These are phyloP conservation scores for Daldinia bambusicola DNA, from an alignment of 495 filamentous ascomycete species.

Conservation along the genomic window DNA sequence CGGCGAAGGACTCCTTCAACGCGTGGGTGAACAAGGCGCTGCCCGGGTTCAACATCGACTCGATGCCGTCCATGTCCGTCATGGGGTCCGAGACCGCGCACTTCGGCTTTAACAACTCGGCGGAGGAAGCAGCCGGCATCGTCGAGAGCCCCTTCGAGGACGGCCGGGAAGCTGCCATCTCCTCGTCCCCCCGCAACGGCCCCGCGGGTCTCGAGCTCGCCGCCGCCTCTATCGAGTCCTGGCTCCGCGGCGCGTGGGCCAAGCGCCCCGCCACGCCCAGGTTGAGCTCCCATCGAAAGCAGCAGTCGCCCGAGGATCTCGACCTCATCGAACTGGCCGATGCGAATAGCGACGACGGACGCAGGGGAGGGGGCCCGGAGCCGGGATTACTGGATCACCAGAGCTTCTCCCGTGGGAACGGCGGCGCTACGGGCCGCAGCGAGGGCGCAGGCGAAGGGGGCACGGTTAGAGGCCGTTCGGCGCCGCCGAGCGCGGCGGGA, in stretches of 20 bases:
- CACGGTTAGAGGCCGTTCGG: slow-evolving; percentile 43
- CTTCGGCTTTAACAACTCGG: slow-evolving; percentile 57
- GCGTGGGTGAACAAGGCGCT: slow-evolving; percentile 80
- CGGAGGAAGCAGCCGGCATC: slow-evolving; percentile 51
- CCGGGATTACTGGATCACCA: slow-evolving; percentile 40
- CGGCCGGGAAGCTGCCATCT: slow-evolving; percentile 51
- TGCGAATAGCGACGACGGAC: slow-evolving; percentile 63
- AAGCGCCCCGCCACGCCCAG: slow-evolving; percentile 64
- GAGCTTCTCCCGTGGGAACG: slow-evolving; percentile 26
- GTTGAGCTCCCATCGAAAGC: slow-evolving; percentile 48
- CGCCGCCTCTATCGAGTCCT: slow-evolving; percentile 85
- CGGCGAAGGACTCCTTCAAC: slow-evolving; percentile 82
- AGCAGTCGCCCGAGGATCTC: slow-evolving; percentile 52
- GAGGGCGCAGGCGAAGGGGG: slow-evolving; percentile 35
- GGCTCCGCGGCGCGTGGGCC: slow-evolving; percentile 82
- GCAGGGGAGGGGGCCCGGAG: slow-evolving; percentile 24
- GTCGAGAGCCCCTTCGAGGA: slow-evolving; percentile 63
- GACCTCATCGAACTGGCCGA: slow-evolving; percentile 91
- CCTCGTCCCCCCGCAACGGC: slow-evolving; percentile 48
- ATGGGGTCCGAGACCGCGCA: slow-evolving; percentile 61
- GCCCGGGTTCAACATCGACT: slow-evolving; percentile 72
- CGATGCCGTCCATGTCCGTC: slow-evolving; percentile 63
- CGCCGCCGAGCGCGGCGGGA: neutral
- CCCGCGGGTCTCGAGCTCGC: slow-evolving; percentile 74
- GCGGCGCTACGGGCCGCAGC: slow-evolving; percentile 50